Base-by-base conservation (phyloP, 2,329 filamentous ascomycete genomes). In the Truncatella angustata region DNA sequence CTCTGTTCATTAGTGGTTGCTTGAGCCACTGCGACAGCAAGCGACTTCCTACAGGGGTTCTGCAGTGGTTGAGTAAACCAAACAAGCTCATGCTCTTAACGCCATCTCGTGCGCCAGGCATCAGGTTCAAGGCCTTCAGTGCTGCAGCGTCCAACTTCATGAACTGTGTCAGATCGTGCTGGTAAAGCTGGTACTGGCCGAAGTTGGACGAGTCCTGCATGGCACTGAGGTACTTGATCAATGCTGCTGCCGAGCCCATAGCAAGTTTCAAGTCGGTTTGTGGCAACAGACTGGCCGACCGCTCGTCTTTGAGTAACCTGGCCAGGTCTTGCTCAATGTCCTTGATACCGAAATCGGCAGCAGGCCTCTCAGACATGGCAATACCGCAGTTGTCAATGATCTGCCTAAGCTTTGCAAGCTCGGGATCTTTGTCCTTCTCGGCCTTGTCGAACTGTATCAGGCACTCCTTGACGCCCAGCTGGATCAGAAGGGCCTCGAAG, bases 141-240 rank as follows among this genome's bases (percentile, higher is more conserved):
- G 94, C 94, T 1, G 94, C 91, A 1, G 95, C 91, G 70, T 99
- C 94, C 4, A 99, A 79, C 72, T 97, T 99, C 94, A 99, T 99
- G 69, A 91, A 99, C 63, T 99, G 92, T 2, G 92, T 87, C 40
- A 99, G 74, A 66, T 99, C 94, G 70, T 99, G 94, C 70, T 99
- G 94, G 66, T 97, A 99, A 14, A 99, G 81, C 68, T 93, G 90
- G 66, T 95, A 99, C 66, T 99, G 93, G 3, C 95, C 94, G 69
- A 97, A 97, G 70, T 99, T 99, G 51, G 90, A 91, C 1, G 90
- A 77, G 66, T 99, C 94, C 26, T 94, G 90, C 71, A 99, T 82
- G 32, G 95, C 86, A 32, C 88, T 88, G 3, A 99, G 81, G 61
- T 99, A 99, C 68, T 93, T 96, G 75, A 99, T 96, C 60, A 99